phyloP scores from a whole-genome alignment of 352 stramenopile species.

The Phytophthora fragariae region DNA sequence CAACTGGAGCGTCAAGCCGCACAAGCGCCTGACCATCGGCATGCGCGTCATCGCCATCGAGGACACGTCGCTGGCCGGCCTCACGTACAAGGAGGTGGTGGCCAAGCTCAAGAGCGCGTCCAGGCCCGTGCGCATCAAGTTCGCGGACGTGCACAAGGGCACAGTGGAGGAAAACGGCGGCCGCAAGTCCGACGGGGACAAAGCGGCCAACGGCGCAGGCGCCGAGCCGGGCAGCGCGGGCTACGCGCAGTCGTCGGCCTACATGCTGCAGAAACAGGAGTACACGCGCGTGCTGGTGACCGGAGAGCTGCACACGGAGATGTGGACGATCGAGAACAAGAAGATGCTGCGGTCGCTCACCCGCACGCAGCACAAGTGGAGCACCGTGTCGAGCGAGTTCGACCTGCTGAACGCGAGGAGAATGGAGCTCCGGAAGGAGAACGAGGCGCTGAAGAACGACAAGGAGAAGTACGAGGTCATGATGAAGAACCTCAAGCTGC shows the following conservation, averaged over 20 bases:
- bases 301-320: conserved; percentile 84
- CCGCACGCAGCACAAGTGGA: conserved; percentile 74
- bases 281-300: conserved; percentile 84
- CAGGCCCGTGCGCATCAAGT: conserved; percentile 78
- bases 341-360: conserved; percentile 70
- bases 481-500: conserved; percentile 86
- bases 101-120: conserved; percentile 76
- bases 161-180: conserved; percentile 77
- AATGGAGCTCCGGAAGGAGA: conserved; percentile 75
- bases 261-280: conserved; percentile 82
- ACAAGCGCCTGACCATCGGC: conserved; percentile 81
- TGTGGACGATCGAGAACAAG: conserved; percentile 88
- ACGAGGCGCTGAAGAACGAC: conserved; percentile 73
- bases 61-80: conserved; percentile 65
- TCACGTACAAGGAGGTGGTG: conserved; percentile 88
- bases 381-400: conserved; percentile 74
- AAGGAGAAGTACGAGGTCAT: conserved; percentile 79
- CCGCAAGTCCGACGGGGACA: conserved; percentile 47
- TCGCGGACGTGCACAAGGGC: conserved; percentile 83
- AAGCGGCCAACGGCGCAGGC: conserved; percentile 14
- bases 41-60: conserved; percentile 89
- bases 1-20: conserved; percentile 90
- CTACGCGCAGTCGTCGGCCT: conserved; percentile 60
- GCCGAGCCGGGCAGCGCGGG: conserved; percentile 21
- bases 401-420: conserved; percentile 68